Percentiles rank a stretch among this genome's conserved stretches.
phyloP scores from a whole-genome alignment of 179 eudicot species.

The Drosera spatulata region DNA sequence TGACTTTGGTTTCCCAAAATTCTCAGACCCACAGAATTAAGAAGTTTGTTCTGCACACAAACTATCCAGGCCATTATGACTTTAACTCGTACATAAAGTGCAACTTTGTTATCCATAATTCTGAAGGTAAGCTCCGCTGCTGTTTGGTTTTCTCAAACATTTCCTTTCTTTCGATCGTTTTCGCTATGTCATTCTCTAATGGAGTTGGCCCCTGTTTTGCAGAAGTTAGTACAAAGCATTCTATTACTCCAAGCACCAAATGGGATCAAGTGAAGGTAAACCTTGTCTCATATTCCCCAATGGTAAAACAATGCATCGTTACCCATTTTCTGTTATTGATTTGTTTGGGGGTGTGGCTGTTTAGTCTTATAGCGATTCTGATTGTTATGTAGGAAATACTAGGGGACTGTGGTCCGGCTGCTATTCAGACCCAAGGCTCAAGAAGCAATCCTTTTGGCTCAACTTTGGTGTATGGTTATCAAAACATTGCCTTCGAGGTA shows the following conservation, averaged over 20 bases:
- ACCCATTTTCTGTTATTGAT: background rate
- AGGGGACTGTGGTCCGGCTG: conserved; percentile 94
- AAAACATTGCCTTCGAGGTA: conserved; percentile 90
- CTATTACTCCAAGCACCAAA: conserved; percentile 82
- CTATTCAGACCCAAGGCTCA: conserved; percentile 95
- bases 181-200: conserved; percentile 17
- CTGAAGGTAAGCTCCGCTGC: conserved; percentile 51
- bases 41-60: conserved; percentile 92
- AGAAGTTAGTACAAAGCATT: conserved; percentile 36
- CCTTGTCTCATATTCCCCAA: background rate
- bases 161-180: background rate
- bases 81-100: conserved; percentile 93
- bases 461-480: conserved; percentile 94
- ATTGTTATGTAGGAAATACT: conserved; percentile 61
- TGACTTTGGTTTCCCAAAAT: conserved; percentile 3
- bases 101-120: conserved; percentile 64
- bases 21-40: conserved; percentile 87
- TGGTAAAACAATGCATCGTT: no score
- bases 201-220: conserved; percentile 59
- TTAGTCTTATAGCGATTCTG: conserved; percentile 1
- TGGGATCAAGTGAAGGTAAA: conserved; percentile 97
- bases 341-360: background rate
- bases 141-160: background rate
- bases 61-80: conserved; percentile 95
- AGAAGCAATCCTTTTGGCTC: conserved; percentile 93